Evolutionary conservation across 2,329 filamentous ascomycete genomes (phyloP), one percentile per base, ranked within the genome.

Genomic region (Proliferodiscus dingleyae): DNA sequence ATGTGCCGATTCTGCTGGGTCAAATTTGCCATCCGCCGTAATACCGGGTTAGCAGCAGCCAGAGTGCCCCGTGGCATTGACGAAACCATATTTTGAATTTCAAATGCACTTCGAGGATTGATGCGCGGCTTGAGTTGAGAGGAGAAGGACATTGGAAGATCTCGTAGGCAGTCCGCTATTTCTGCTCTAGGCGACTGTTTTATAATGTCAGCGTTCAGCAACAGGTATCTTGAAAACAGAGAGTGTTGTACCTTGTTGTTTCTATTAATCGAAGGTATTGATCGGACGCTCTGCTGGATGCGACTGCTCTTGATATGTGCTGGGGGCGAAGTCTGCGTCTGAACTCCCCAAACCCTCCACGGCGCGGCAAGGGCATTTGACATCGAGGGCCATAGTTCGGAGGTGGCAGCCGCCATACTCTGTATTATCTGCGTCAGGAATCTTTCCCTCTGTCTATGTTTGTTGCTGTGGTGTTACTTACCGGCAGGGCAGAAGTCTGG

Each of bases 311-410:
- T 41, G 23, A 28, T 37, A 33, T 16, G 42, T 37, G 47, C 45
- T 38, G 51, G 37, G 42, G 56, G 45, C 36, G 49, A 38, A 28
- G 37, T 47, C 30, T 50, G 47, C 34, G 36, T 33, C 36, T 51
- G 49, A 41, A 51, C 57, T 23, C 60, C 60, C 43, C 61, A 43
- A 37, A 54, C 54, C 48, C 62, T 68, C 63, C 62, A 65, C 21
- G 67, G 65, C 47, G 61, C 57, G 34, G 58, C 55, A 36, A 71
- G 53, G 41, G 64, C 48, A 47, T 59, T 69, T 38, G 65, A 66
- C 55, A 72, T 61, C 21, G 64, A 66, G 34, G 69, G 68, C 68
- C 66, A 70, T 40, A 71, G 49, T 53, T 71, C 68, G 28, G 68
- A 65, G 32, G 66, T 64, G 43, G 62, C 63, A n/a, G 64, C 62